These are phyloP conservation scores for Berkeleyomyces basicola DNA, from an alignment of 2,329 filamentous ascomycete species.

Conservation along the genomic window DNA sequence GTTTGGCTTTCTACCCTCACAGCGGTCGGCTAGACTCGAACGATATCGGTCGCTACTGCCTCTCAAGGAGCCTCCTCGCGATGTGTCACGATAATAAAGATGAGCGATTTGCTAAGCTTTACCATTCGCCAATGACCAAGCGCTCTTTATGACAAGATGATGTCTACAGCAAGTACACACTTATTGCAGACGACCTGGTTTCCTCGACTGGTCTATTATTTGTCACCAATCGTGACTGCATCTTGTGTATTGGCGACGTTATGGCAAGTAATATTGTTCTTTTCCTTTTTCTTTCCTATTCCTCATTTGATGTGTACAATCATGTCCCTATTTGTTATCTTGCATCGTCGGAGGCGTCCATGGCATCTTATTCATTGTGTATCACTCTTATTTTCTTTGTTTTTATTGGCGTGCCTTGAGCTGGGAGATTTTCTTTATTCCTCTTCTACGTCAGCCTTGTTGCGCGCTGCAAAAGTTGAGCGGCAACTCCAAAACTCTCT, in stretches of 20 bases:
- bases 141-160: too few relatives aligned
- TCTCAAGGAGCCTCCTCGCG: neutral
- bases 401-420: neutral
- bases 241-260: neutral
- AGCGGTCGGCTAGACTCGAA: neutral
- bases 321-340: conserved; percentile 1
- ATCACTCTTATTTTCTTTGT: conserved; percentile 2
- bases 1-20: neutral
- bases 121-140: too few relatives aligned
- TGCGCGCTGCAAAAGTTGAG: neutral
- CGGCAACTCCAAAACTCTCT: neutral
- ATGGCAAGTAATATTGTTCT: conserved; percentile 3
- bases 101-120: too few relatives aligned
- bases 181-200: neutral
- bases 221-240: neutral
- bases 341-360: neutral
- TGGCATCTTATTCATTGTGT: neutral
- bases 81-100: too few relatives aligned
- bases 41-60: neutral
- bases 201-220: neutral
- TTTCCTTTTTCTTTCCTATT: conserved; percentile 17
- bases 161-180: too few relatives aligned
- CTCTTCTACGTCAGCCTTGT: conserved; percentile 14
- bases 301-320: neutral
- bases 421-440: conserved; percentile 1